Evolutionary conservation across 139 green algal species (phyloP).

Genomic region (Coelastrella sp.): DNA sequence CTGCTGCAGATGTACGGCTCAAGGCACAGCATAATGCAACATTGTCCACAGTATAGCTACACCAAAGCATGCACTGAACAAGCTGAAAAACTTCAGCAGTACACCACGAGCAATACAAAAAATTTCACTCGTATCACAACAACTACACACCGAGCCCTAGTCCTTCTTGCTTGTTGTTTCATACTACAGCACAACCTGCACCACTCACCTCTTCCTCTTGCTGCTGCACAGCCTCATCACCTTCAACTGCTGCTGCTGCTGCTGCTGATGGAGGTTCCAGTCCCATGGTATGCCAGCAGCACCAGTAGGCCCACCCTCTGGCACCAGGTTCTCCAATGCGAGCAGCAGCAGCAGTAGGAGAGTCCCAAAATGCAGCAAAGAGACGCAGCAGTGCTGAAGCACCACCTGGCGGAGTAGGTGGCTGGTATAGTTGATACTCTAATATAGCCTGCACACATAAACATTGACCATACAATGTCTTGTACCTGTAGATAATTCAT

Average conservation of each 20-base stretch:
- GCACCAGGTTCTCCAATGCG: constrained; percentile 71
- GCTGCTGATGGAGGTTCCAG: constrained; percentile 9
- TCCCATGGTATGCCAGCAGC: constrained; percentile 40
- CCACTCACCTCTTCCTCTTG: not conserved
- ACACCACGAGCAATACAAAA: no score
- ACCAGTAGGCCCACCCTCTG: constrained; percentile 70
- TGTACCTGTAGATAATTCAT: no score
- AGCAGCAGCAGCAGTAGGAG: constrained; percentile 56
- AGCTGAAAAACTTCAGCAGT: no score
- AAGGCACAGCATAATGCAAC: no score
- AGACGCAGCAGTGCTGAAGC: constrained; percentile 60
- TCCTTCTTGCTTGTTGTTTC: not conserved
- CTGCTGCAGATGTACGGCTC: no score
- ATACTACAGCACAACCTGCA: not conserved
- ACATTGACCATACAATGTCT: no score
- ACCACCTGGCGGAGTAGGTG: constrained; percentile 28
- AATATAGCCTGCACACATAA: constrained; percentile 62
- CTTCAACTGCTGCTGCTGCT: not conserved
- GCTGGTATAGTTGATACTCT: constrained; percentile 80
- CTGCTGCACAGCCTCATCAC: not conserved
- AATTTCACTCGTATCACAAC: no score
- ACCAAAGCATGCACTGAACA: no score
- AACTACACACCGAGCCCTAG: no score
- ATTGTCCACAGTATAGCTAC: no score
- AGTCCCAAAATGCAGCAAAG: constrained; percentile 83